These are phyloP conservation scores for Orbilia javanica DNA, from an alignment of 2,329 filamentous ascomycete genomes.

Conservation along the genomic window DNA sequence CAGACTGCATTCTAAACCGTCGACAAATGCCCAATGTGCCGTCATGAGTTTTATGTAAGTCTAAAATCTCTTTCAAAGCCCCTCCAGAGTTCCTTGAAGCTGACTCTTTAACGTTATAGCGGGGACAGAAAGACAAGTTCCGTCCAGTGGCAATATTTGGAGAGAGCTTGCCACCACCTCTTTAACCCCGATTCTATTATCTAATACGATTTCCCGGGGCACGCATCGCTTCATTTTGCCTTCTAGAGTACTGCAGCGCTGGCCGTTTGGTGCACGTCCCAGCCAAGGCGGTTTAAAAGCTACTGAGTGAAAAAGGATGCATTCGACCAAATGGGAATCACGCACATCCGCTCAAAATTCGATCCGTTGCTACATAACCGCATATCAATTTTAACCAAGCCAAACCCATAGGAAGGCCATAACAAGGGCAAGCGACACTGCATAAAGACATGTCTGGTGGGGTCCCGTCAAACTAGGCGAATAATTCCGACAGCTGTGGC, in stretches of 20 bases:
- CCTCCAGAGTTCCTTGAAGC: background rate
- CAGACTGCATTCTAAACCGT: too few species aligned
- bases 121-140: background rate
- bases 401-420: background rate
- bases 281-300: slow-evolving; percentile 38
- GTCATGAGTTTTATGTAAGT: too few species aligned
- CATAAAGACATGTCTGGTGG: slow-evolving; percentile 2
- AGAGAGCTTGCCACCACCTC: background rate
- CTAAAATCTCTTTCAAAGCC: too few species aligned
- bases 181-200: slow-evolving; percentile 12
- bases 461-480: slow-evolving; percentile 20
- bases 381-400: slow-evolving; percentile 31
- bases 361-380: background rate
- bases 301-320: background rate
- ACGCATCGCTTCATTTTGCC: slow-evolving; percentile 13
- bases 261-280: background rate
- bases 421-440: slow-evolving; percentile 37
- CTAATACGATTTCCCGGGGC: slow-evolving; percentile 2
- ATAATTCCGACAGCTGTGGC: slow-evolving; percentile 21
- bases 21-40: too few species aligned
- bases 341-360: slow-evolving; percentile 7
- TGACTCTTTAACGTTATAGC: slow-evolving; percentile 1
- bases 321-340: slow-evolving; percentile 13
- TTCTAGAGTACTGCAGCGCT: background rate
- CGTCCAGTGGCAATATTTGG: background rate